Evolutionary conservation across 306 rosid genomes (phyloP).

Genomic region (Vachellia pachyceras): DNA sequence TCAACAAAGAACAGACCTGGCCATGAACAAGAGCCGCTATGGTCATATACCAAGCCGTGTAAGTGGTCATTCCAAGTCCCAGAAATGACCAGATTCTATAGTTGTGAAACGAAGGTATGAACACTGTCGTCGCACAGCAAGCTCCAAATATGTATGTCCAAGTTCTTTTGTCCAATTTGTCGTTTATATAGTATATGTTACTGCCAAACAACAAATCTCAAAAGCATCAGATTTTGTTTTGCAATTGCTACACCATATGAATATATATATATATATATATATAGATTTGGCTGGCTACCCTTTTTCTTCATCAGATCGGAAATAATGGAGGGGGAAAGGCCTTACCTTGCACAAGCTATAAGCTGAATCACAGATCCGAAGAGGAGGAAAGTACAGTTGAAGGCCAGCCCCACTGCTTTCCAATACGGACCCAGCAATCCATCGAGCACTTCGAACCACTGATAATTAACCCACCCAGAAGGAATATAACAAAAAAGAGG

Average conservation of each 20-base stretch:
- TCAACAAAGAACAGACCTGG: conserved; percentile 44
- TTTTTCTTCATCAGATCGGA: neutral
- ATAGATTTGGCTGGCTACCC: too few species aligned
- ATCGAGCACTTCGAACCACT: conserved; percentile 31
- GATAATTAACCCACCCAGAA: neutral
- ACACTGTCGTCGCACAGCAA: conserved; percentile 80
- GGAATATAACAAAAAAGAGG: neutral
- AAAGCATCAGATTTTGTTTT: neutral
- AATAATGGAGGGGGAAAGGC: neutral
- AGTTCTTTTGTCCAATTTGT: conserved; percentile 75
- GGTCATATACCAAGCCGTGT: conserved; percentile 70
- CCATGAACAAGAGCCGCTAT: conserved; percentile 57
- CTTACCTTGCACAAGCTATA: conserved; percentile 24
- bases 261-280: too few species aligned
- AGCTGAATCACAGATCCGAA: conserved; percentile 27
- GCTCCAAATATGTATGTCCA: conserved; percentile 85
- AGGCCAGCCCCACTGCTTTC: conserved; percentile 19
- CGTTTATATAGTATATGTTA: conserved; percentile 49
- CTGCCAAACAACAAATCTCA: neutral
- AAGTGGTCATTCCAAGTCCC: conserved; percentile 78
- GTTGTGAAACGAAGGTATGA: conserved; percentile 77
- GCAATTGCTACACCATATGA: neutral
- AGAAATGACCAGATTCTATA: conserved; percentile 74
- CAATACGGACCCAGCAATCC: conserved; percentile 18
- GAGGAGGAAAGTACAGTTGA: conserved; percentile 27